phyloP scores from a whole-genome alignment of 169 alveolate genomes.

The Theileria annulata region DNA sequence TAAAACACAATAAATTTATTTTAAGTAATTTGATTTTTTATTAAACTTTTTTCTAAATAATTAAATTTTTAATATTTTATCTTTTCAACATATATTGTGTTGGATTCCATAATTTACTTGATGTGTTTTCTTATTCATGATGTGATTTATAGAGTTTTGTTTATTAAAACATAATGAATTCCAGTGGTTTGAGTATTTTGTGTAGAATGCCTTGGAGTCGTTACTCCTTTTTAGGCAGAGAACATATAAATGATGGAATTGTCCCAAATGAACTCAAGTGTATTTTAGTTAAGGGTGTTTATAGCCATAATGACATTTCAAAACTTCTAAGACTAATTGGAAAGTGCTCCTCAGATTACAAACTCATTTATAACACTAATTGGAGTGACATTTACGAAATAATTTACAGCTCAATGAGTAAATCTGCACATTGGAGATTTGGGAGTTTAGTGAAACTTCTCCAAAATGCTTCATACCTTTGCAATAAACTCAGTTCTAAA shows the following conservation, averaged over 20 bases:
- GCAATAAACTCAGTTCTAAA: neutral
- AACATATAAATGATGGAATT: neutral
- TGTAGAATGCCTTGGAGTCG: constrained; percentile 35
- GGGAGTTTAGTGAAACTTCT: constrained; percentile 30
- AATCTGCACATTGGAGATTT: neutral
- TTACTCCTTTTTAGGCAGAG: constrained; percentile 13
- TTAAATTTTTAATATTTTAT: neutral
- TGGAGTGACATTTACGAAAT: constrained; percentile 4
- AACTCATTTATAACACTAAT: neutral
- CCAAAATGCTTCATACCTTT: constrained; percentile 57
- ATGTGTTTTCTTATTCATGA: no score
- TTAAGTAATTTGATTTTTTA: neutral
- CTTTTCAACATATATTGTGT: neutral
- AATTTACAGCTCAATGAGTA: neutral
- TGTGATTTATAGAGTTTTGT: neutral
- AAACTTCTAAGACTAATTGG: constrained; percentile 9
- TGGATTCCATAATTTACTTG: neutral
- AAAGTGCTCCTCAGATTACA: neutral
- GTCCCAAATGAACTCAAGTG: neutral
- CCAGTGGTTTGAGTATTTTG: constrained; percentile 11
- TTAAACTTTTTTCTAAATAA: neutral
- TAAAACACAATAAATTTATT: neutral
- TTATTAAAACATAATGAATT: neutral
- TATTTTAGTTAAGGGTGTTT: neutral
- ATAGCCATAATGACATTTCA: constrained; percentile 1